Evolutionary conservation across 139 green algal species (phyloP).

Genomic region (Coelastrella sp.): DNA sequence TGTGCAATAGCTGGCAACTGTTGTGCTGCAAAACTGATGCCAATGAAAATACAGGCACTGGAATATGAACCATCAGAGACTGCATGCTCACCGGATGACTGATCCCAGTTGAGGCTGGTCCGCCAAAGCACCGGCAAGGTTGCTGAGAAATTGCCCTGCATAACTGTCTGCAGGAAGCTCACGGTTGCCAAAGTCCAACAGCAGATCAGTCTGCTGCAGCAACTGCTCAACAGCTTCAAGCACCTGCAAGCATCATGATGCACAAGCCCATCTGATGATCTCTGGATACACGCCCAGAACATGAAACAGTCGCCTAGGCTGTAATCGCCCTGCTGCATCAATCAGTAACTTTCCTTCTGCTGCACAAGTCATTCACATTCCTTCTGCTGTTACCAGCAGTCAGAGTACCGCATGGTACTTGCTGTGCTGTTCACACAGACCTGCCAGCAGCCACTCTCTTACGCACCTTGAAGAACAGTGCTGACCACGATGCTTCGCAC

Average conservation of each 20-base stretch:
- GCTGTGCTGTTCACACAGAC: background rate
- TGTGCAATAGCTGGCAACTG: slow-evolving; percentile 3
- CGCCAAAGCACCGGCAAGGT: slow-evolving; percentile 52
- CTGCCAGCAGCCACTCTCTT: background rate
- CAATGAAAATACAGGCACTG: background rate
- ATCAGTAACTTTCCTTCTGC: background rate
- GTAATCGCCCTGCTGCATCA: background rate
- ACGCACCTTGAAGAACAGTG: slow-evolving; percentile 74
- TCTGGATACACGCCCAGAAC: background rate
- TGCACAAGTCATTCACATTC: background rate
- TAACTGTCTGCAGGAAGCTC: slow-evolving; percentile 54
- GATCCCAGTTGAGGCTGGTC: slow-evolving; percentile 42
- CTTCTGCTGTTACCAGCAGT: background rate
- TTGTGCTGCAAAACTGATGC: background rate
- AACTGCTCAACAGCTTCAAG: slow-evolving; percentile 74
- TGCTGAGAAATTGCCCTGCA: slow-evolving; percentile 58
- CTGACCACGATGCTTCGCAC: slow-evolving; percentile 66
- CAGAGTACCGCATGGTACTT: background rate
- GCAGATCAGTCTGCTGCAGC: slow-evolving; percentile 53
- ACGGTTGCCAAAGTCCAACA: slow-evolving; percentile 37
- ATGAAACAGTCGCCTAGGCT: too few relatives aligned
- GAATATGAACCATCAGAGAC: background rate
- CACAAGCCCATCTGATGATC: background rate
- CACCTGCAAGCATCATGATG: slow-evolving; percentile 52
- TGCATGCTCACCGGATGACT: background rate